A percentile compares a stretch with the other conserved stretches of the same genome.
Evolutionary conservation across 208 protist species (phyloP).

Genomic region (Strigomonas galati): DNA sequence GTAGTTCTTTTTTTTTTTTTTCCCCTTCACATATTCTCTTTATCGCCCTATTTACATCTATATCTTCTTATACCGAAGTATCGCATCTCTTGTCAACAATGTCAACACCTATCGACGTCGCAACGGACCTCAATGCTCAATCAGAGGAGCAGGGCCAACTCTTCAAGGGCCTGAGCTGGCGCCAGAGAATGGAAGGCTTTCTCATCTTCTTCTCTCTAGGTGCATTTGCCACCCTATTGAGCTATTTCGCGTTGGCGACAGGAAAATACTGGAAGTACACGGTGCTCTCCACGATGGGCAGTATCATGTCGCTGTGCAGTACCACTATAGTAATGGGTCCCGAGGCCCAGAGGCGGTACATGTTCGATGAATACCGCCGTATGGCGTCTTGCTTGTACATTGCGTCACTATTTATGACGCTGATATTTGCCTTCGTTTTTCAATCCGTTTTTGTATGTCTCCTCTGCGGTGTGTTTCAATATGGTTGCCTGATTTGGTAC

Average conservation of each 20-base stretch:
- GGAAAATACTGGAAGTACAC: constrained; percentile 87
- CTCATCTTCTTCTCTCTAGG: constrained; percentile 72
- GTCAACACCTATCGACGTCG: too few relatives aligned
- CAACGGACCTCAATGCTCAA: too few relatives aligned
- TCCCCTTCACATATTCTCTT: too few relatives aligned
- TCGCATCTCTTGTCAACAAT: too few relatives aligned
- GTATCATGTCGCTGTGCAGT: constrained; percentile 70
- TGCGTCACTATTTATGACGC: constrained; percentile 56
- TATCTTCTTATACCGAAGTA: too few relatives aligned
- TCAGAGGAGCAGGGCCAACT: constrained; percentile 56
- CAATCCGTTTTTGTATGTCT: constrained; percentile 63
- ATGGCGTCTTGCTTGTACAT: constrained; percentile 71
- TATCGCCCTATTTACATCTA: too few relatives aligned
- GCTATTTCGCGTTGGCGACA: constrained; percentile 76
- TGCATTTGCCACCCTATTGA: constrained; percentile 73
- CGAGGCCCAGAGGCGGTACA: constrained; percentile 71
- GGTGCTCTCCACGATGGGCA: constrained; percentile 66
- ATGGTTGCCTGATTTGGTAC: constrained; percentile 84
- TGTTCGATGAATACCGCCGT: constrained; percentile 87
- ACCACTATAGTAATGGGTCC: constrained; percentile 89
- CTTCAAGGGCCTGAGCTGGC: constrained; percentile 73
- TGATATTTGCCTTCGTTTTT: constrained; percentile 64
- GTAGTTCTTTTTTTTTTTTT: too few relatives aligned
- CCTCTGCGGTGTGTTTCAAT: constrained; percentile 78
- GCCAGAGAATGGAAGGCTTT: constrained; percentile 77